These are phyloP conservation scores for Ascomycota sp. DNA, from an alignment of 2,329 filamentous ascomycete genomes.

Conservation along the genomic window DNA sequence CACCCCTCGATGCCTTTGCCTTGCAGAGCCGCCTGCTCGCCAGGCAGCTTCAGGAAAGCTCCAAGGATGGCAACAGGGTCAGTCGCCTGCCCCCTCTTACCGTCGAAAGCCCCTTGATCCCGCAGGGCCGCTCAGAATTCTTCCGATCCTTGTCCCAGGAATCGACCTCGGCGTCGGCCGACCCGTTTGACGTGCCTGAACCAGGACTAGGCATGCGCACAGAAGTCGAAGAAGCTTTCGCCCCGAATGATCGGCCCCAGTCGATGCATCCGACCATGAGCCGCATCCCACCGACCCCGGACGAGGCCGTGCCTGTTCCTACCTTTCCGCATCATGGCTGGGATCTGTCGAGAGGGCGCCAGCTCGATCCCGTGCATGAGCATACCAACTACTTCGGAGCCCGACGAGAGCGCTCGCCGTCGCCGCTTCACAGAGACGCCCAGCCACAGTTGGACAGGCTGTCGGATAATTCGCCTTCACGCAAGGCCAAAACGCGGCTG, in stretches of 20 bases:
- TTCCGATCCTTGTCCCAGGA: slow-evolving; percentile 55
- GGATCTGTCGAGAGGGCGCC: slow-evolving; percentile 19
- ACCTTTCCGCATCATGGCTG: slow-evolving; percentile 19
- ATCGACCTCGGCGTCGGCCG: slow-evolving; percentile 22
- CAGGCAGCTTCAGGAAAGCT: slow-evolving; percentile 62
- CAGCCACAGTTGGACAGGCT: slow-evolving; percentile 10
- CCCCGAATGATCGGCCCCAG: slow-evolving; percentile 33
- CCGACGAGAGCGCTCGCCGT: slow-evolving; percentile 35
- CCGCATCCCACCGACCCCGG: slow-evolving; percentile 29
- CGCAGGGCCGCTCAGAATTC: slow-evolving; percentile 55
- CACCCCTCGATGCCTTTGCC: slow-evolving; percentile 85
- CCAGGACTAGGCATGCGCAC: slow-evolving; percentile 23
- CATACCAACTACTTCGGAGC: slow-evolving; percentile 25
- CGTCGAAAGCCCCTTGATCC: slow-evolving; percentile 56
- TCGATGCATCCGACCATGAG: slow-evolving; percentile 61
- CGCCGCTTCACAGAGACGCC: slow-evolving; percentile 22
- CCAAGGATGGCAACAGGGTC: slow-evolving; percentile 51
- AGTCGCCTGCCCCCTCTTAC: slow-evolving; percentile 69
- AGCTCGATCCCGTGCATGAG: slow-evolving; percentile 17
- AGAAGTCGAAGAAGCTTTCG: slow-evolving; percentile 33
- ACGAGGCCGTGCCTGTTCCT: slow-evolving; percentile 23
- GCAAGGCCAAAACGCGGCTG: slow-evolving; percentile 12
- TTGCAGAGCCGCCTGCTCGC: slow-evolving; percentile 74
- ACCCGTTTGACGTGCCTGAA: slow-evolving; percentile 8
- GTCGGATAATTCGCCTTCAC: slow-evolving; percentile 9